Evolutionary conservation across 495 filamentous ascomycete species (phyloP).

Genomic region (Aspergillus biplanus): DNA sequence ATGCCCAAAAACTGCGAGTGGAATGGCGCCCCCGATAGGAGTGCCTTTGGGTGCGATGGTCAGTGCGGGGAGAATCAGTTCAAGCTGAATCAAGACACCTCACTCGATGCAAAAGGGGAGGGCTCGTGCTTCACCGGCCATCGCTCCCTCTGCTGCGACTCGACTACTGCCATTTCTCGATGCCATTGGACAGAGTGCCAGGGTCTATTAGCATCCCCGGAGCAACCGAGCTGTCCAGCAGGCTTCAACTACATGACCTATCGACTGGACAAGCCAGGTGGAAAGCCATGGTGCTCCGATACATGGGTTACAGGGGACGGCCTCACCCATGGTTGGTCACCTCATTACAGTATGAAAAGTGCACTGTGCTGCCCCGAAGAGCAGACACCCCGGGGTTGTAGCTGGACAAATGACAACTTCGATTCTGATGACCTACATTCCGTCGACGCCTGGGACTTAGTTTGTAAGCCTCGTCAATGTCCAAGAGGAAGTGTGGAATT

Average conservation of each 20-base stretch:
- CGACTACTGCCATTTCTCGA: conserved; percentile 24
- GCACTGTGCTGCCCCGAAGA: conserved; percentile 23
- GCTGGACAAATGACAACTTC: conserved; percentile 20
- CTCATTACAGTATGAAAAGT: conserved; percentile 21
- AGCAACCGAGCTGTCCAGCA: not conserved
- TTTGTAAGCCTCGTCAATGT: conserved; percentile 3
- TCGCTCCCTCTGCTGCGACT: conserved; percentile 33
- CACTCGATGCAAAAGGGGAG: conserved; percentile 28
- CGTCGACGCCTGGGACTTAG: not conserved
- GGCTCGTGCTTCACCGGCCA: conserved; percentile 27
- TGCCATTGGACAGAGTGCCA: conserved; percentile 34
- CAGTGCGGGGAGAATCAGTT: conserved; percentile 30
- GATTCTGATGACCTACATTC: not conserved
- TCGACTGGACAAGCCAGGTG: conserved; percentile 22
- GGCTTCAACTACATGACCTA: conserved; percentile 10
- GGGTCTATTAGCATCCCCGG: conserved; percentile 1
- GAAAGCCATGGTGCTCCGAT: conserved; percentile 20
- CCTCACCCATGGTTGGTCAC: not conserved
- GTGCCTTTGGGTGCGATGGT: conserved; percentile 29
- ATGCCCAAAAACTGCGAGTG: conserved; percentile 39
- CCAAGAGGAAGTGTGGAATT: conserved; percentile 11
- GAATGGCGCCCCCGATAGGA: conserved; percentile 30
- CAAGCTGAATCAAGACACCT: conserved; percentile 31
- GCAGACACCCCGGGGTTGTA: conserved; percentile 17
- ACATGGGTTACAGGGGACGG: conserved; percentile 10